Conservation (phyloP, 176 grass and related monocot species). For the Metroxylon sagu region DNA sequence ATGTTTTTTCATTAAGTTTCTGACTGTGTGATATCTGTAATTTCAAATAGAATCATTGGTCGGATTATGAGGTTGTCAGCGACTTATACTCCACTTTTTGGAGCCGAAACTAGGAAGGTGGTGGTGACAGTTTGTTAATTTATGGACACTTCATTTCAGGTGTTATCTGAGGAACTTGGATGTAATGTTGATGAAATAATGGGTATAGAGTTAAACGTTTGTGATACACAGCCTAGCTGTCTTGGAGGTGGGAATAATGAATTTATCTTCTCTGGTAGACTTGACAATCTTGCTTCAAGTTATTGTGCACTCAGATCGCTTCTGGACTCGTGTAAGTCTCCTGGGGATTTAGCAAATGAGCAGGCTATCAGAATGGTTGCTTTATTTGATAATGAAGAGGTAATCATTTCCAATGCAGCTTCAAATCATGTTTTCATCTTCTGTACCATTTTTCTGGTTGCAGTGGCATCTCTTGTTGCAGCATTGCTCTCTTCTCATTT, state of each 20-base stretch:
- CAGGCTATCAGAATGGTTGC: conserved; percentile 83
- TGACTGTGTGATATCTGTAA: background rate
- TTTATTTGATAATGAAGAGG: conserved; percentile 98
- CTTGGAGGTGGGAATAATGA: conserved; percentile 84
- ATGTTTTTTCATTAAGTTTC: too few species aligned
- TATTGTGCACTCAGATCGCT: conserved; percentile 88
- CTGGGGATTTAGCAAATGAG: conserved; percentile 57
- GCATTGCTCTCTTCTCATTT: too few species aligned
- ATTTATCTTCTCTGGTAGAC: conserved; percentile 92
- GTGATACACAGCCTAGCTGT: conserved; percentile 87
- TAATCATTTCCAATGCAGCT: conserved; percentile 12
- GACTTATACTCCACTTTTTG: too few species aligned
- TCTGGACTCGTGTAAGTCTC: conserved; percentile 48
- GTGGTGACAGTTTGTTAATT: background rate
- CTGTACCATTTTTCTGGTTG: too few species aligned
- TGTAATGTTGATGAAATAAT: conserved; percentile 73
- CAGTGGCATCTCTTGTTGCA: too few species aligned
- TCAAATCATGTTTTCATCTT: background rate
- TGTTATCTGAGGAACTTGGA: conserved; percentile 72
- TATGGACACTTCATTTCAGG: conserved; percentile 18
- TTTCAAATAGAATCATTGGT: conserved; percentile 1
- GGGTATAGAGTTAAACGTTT: conserved; percentile 86
- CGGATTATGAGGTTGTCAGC: too few species aligned
- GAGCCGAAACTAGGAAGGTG: background rate
- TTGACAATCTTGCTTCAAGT: conserved; percentile 95